Conservation (phyloP, 495 filamentous ascomycete species). For the Penicillium parvum region DNA sequence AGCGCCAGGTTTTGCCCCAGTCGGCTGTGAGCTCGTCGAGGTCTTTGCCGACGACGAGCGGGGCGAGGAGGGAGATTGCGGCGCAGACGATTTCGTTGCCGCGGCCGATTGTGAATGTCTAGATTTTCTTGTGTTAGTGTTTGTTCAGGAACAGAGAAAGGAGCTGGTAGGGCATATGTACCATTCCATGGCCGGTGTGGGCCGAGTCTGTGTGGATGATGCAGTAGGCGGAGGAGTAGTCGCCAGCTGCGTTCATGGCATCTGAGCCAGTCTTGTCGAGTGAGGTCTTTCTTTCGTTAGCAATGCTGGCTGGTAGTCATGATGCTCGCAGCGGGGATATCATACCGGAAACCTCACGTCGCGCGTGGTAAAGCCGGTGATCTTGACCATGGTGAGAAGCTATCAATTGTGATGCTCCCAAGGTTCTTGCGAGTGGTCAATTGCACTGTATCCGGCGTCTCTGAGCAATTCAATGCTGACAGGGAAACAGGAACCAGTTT, state of each 20-base stretch:
- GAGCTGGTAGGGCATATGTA: slow-evolving; percentile 29
- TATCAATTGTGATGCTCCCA: not conserved
- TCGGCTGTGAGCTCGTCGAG: slow-evolving; percentile 71
- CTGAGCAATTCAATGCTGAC: slow-evolving; percentile 1
- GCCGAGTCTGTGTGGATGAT: slow-evolving; percentile 77
- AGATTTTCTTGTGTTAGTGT: slow-evolving; percentile 1
- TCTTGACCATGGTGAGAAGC: slow-evolving; percentile 58
- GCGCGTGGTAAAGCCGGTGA: slow-evolving; percentile 72
- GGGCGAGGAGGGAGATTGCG: slow-evolving; percentile 72
- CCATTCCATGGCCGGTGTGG: slow-evolving; percentile 82
- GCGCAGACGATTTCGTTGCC: slow-evolving; percentile 91
- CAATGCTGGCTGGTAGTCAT: not conserved
- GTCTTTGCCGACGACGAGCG: slow-evolving; percentile 66
- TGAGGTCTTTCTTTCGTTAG: slow-evolving; percentile 57
- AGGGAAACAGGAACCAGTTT: too few relatives aligned
- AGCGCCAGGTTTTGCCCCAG: slow-evolving; percentile 87
- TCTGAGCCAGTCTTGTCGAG: slow-evolving; percentile 93
- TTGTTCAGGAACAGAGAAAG: not conserved
- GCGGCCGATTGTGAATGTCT: slow-evolving; percentile 96
- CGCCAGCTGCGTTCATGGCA: slow-evolving; percentile 94
- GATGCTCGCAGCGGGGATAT: slow-evolving; percentile 3
- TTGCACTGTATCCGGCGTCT: not conserved
- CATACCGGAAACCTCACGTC: slow-evolving; percentile 86
- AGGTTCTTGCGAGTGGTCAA: slow-evolving; percentile 4
- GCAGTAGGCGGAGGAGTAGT: slow-evolving; percentile 91